Evolutionary conservation across 2,329 filamentous ascomycete species (phyloP).

Genomic region (Ophiocordyceps camponoti-rufipedis): DNA sequence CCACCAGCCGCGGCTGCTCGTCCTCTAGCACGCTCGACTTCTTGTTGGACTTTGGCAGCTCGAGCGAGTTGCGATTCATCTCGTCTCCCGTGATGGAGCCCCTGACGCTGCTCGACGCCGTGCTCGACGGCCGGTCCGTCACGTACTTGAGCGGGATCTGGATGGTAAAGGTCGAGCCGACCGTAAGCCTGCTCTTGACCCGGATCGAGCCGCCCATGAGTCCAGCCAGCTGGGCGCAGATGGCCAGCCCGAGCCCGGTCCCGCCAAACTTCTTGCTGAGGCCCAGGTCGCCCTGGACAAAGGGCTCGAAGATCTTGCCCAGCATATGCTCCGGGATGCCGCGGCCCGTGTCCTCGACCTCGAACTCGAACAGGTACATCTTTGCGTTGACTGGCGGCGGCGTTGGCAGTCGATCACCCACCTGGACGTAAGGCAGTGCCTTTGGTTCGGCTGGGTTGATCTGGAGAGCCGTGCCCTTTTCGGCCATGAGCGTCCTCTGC

Average conservation of each 20-base stretch:
- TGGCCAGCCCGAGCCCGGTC: conserved; percentile 73
- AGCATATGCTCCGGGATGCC: conserved; percentile 67
- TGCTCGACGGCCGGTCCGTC: conserved; percentile 37
- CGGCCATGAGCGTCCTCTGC: conserved; percentile 12
- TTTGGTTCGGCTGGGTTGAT: conserved; percentile 47
- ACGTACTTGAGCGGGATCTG: conserved; percentile 65
- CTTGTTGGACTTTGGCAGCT: conserved; percentile 4
- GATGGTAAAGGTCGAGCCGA: conserved; percentile 69
- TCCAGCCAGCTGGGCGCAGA: conserved; percentile 69
- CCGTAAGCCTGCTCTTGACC: conserved; percentile 51
- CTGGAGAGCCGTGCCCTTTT: conserved; percentile 31
- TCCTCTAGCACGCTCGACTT: conserved; percentile 5
- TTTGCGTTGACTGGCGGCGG: conserved; percentile 43
- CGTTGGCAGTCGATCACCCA: conserved; percentile 37
- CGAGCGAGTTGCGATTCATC: conserved; percentile 12
- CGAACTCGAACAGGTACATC: conserved; percentile 65
- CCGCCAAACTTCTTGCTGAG: conserved; percentile 82
- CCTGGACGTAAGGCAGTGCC: conserved; percentile 23
- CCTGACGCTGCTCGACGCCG: conserved; percentile 28
- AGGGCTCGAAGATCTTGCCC: conserved; percentile 77
- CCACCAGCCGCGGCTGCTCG: conserved; percentile 59
- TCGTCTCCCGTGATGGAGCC: conserved; percentile 14
- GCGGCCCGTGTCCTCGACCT: conserved; percentile 75
- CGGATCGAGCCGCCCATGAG: conserved; percentile 67
- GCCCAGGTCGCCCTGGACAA: conserved; percentile 81